Evolutionary conservation across 345 rosid species (phyloP).

Genomic region (Hibiscus tridactylites): DNA sequence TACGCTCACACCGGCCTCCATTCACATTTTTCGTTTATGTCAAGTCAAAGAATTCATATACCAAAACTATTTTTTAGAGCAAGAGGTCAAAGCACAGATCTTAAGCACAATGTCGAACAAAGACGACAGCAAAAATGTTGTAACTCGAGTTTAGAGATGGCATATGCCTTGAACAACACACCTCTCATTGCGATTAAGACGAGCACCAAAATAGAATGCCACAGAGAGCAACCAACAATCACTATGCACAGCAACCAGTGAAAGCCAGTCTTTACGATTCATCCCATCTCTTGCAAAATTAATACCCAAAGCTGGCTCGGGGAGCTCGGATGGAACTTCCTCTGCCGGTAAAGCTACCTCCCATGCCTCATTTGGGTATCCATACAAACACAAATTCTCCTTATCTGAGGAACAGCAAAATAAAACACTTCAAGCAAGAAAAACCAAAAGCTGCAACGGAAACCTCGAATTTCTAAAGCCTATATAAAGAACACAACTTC

Average conservation of each 20-base stretch:
- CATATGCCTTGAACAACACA: slow-evolving; percentile 6
- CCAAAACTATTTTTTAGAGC: not conserved
- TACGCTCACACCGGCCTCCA: not conserved
- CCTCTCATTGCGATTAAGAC: slow-evolving; percentile 70
- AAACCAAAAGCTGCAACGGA: not conserved
- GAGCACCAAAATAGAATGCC: slow-evolving; percentile 74
- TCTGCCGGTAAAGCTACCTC: slow-evolving; percentile 72
- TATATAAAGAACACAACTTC: too few relatives aligned
- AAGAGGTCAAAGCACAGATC: not conserved
- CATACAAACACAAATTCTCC: slow-evolving; percentile 75
- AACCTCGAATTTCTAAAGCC: not conserved
- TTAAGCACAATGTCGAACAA: not conserved
- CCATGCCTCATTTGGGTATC: slow-evolving; percentile 72
- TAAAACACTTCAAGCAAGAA: not conserved
- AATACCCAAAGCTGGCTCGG: slow-evolving; percentile 86
- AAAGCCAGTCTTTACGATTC: slow-evolving; percentile 77
- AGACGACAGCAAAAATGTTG: not conserved
- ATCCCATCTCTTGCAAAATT: slow-evolving; percentile 83
- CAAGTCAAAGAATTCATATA: not conserved
- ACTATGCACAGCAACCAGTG: slow-evolving; percentile 73
- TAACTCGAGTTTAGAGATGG: not conserved
- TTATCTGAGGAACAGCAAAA: slow-evolving; percentile 31
- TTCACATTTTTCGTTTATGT: not conserved
- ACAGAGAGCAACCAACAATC: slow-evolving; percentile 82
- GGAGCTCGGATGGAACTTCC: slow-evolving; percentile 79